Base-by-base conservation (phyloP, 805 yeast species). In the Schizosaccharomyces osmophilus region DNA sequence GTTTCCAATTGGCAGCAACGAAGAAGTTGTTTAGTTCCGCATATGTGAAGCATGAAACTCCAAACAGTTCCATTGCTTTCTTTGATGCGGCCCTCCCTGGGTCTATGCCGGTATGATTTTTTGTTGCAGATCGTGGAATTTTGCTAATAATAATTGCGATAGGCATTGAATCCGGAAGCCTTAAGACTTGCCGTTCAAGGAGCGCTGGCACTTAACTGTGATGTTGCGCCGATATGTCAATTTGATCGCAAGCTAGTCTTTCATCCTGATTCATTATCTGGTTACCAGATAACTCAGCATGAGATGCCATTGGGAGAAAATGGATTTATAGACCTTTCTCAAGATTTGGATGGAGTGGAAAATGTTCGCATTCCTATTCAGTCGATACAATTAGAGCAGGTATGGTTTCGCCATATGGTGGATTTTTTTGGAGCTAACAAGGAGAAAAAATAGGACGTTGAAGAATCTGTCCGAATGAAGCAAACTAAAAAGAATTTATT, bases 211-310 rank as follows among this genome's bases (percentile, higher is more conserved):
- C 71, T 89, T 61, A 75, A 83, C 42, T 79, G 87, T 63, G 69
- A 74, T 0, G 76, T 93, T 17, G 79, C 79, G 63, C 65, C 71
- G 0, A 64, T 68, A 5, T 84, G 90, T 0, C 74, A 82, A 0
- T 93, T 93, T 70, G 98, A 93, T 68, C 75, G 98, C 65, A 93
- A 93, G 71, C 98, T 93, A 70, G 93, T 93, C 70, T 88, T 93
- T 70, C 93, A 93, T 70, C 90, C 89, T 1, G 98, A 93, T 70
- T 97, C 93, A 69, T 97, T 97, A 0, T 72, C 85, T 61, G 98
- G 98, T 0, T 93, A 88, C 71, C 98, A 93, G 69, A 84, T 93
- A 59, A 93, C 98, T 0, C 98, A 93, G 71, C 85, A 81, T 68
- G 87, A 79, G 69, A 63, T 66, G 63, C 65, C 36, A 67, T 48